A percentile compares a stretch with the other conserved stretches of the same genome.
phyloP scores from a whole-genome alignment of 139 green algal species.

The Picochlorum costavermella region DNA sequence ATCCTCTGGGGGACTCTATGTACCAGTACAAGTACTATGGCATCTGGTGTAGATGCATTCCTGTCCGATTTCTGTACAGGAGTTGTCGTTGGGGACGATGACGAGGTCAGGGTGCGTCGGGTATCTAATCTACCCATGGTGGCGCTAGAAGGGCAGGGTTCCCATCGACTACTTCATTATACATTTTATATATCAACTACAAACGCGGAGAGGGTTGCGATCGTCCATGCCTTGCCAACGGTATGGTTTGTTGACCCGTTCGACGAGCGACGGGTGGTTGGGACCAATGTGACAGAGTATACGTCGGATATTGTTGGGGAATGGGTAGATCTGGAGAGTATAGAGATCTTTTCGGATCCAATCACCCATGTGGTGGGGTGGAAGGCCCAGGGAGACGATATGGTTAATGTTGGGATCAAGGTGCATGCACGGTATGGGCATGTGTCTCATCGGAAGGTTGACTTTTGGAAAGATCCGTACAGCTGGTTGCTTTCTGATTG shows the following conservation, averaged over 20 bases:
- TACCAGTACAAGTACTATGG: too few relatives aligned
- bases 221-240: constrained; percentile 26
- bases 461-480: not conserved
- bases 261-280: not conserved
- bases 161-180: constrained; percentile 8
- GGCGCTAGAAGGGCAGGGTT: constrained; percentile 7
- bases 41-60: too few relatives aligned
- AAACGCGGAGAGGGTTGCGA: not conserved
- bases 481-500: not conserved
- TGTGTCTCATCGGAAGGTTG: not conserved
- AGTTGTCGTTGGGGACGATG: too few relatives aligned
- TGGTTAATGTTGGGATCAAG: constrained; percentile 4
- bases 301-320: constrained; percentile 11
- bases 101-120: too few relatives aligned
- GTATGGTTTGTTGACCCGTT: not conserved
- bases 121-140: too few relatives aligned
- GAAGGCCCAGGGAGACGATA: not conserved
- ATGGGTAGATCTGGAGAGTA: constrained; percentile 28
- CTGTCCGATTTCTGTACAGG: too few relatives aligned
- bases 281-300: not conserved
- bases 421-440: not conserved
- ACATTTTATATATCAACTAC: not conserved
- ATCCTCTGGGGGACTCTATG: too few relatives aligned
- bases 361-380: not conserved
- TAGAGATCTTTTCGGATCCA: constrained; percentile 14